Evolutionary conservation across 2,329 filamentous ascomycete species (phyloP).

Genomic region (Hymenoscyphus fraxineus): DNA sequence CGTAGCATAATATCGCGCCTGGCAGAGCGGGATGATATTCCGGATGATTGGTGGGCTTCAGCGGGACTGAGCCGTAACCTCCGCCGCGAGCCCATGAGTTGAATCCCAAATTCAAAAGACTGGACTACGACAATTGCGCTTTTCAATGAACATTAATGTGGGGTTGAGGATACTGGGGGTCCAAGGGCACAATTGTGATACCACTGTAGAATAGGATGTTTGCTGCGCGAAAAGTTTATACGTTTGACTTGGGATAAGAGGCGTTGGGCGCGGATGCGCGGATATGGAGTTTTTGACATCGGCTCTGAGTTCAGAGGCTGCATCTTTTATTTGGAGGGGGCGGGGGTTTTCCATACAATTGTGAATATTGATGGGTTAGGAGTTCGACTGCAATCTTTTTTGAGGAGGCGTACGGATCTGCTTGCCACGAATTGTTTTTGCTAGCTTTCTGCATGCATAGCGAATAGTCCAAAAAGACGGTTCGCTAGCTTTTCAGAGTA

Average conservation of each 20-base stretch:
- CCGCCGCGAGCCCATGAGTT: conserved; percentile 37
- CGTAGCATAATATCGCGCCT: conserved; percentile 69
- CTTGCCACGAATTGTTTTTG: not conserved
- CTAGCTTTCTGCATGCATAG: not conserved
- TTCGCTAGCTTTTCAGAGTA: not conserved
- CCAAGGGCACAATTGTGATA: conserved; percentile 21
- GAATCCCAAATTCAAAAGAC: conserved; percentile 3
- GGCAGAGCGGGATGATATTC: conserved; percentile 68
- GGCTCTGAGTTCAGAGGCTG: not conserved
- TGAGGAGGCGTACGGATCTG: not conserved
- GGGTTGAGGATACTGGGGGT: not conserved
- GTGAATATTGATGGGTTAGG: not conserved
- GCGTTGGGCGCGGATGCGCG: not conserved
- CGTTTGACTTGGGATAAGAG: not conserved
- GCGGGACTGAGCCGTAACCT: conserved; percentile 62
- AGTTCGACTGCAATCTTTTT: not conserved
- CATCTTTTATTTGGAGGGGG: not conserved
- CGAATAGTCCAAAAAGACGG: not conserved
- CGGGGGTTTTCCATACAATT: not conserved
- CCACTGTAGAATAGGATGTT: conserved; percentile 15
- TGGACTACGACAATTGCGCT: not conserved
- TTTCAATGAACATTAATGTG: conserved; percentile 6
- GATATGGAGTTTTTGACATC: not conserved
- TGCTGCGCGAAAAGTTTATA: conserved; percentile 11
- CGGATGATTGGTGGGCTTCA: conserved; percentile 77